Conservation (phyloP, 208 protist species). For the Trypanosoma rangeli region DNA sequence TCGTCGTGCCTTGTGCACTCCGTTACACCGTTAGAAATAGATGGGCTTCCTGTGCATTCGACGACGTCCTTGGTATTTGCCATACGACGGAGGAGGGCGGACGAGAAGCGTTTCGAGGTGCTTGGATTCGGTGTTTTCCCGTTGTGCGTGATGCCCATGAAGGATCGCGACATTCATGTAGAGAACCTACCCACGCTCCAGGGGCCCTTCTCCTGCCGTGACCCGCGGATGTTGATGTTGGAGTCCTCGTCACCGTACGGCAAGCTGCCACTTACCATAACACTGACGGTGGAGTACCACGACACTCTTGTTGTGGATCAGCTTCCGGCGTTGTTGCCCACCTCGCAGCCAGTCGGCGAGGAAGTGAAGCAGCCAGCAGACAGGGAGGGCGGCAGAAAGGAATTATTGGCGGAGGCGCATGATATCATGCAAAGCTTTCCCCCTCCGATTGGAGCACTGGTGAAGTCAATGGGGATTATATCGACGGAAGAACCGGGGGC, state of each 20-base stretch:
- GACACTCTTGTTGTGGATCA: conserved; percentile 33
- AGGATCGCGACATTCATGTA: conserved; percentile 76
- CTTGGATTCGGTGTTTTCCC: conserved; percentile 88
- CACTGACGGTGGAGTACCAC: conserved; percentile 77
- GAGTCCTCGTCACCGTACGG: conserved; percentile 80
- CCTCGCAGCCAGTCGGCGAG: background rate
- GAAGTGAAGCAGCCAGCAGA: background rate
- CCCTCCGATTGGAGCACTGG: background rate
- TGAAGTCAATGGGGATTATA: conserved; percentile 18
- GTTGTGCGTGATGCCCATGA: conserved; percentile 87
- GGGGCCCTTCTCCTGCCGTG: conserved; percentile 84
- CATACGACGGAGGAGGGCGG: conserved; percentile 57
- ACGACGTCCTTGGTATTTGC: conserved; percentile 83
- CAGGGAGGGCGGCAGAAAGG: background rate
- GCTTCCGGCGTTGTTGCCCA: background rate
- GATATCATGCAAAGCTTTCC: background rate
- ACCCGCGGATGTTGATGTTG: conserved; percentile 83
- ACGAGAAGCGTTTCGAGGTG: conserved; percentile 44
- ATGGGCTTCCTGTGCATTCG: conserved; percentile 75
- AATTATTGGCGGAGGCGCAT: background rate
- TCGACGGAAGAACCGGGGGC: conserved; percentile 24
- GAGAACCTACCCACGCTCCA: conserved; percentile 81
- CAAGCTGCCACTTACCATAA: conserved; percentile 67
- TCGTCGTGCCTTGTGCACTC: conserved; percentile 38
- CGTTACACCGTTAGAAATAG: conserved; percentile 63